Evolutionary conservation across 345 rosid genomes (phyloP).

Genomic region (Mallotus nudiflorus): DNA sequence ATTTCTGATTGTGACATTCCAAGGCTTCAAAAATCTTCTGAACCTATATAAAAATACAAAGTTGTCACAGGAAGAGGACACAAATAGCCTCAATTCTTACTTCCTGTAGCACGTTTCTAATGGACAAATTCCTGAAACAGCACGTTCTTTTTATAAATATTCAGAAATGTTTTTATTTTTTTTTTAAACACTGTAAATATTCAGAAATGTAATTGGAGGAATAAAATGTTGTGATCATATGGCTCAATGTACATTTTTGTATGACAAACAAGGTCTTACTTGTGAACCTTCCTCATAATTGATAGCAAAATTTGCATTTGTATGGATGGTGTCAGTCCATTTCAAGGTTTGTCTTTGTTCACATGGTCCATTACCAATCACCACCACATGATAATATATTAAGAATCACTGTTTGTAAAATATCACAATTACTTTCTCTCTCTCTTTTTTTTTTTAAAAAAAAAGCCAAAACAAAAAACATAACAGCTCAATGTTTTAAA

Average conservation of each 20-base stretch:
- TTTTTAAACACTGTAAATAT: no score
- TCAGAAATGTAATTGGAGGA: no score
- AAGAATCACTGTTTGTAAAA: no score
- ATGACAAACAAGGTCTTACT: background rate
- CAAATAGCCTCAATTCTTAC: background rate
- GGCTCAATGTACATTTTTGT: background rate
- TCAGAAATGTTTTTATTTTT: no score
- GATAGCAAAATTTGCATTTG: background rate
- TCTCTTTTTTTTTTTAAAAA: no score
- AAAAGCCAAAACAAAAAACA: no score
- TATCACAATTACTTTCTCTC: no score
- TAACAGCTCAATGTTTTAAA: no score
- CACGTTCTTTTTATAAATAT: no score
- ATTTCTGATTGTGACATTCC: slow-evolving; percentile 13
- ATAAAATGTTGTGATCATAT: background rate
- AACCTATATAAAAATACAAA: background rate
- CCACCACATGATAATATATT: no score
- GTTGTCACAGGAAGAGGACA: background rate
- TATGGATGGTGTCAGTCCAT: background rate
- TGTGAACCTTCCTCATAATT: background rate
- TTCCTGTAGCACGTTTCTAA: background rate
- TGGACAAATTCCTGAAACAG: no score
- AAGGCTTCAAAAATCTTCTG: background rate
- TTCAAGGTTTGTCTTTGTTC: background rate
- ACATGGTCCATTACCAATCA: no score